These are phyloP conservation scores for Fusarium equiseti DNA, from an alignment of 2,329 filamentous ascomycete genomes.

Conservation along the genomic window DNA sequence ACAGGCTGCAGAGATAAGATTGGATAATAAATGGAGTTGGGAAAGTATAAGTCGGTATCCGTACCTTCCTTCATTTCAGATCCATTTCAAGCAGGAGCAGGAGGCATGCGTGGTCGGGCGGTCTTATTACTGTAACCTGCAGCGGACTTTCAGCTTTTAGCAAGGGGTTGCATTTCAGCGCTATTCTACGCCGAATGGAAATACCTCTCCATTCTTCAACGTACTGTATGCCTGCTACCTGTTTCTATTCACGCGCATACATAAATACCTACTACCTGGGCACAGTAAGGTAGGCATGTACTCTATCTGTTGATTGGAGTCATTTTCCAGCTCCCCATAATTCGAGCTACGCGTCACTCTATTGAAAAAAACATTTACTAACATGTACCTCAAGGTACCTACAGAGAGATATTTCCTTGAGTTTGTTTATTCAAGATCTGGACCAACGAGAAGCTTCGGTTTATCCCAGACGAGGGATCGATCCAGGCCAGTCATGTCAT, in stretches of 20 bases:
- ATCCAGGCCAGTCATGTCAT: neutral
- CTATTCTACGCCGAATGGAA: conserved; percentile 23
- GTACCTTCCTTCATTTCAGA: conserved; percentile 18
- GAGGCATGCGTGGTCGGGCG: conserved; percentile 4
- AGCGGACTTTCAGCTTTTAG: conserved; percentile 3
- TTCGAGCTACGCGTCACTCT: neutral
- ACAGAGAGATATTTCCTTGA: neutral
- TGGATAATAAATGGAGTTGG: conserved; percentile 5
- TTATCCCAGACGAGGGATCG: neutral
- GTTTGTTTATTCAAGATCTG: neutral
- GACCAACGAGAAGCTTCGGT: neutral
- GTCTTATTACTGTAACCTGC: neutral
- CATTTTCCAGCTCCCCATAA: neutral
- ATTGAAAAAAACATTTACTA: neutral
- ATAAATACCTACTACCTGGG: neutral
- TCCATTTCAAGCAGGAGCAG: conserved; percentile 9
- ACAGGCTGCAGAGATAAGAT: conserved; percentile 1
- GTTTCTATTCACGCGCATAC: neutral
- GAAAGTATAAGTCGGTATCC: conserved; percentile 28
- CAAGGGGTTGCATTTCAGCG: conserved; percentile 32
- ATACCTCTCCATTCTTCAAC: neutral
- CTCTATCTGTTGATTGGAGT: neutral
- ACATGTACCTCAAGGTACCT: neutral
- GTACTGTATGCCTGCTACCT: neutral
- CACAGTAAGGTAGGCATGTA: neutral